Base-by-base conservation (phyloP, 2,329 filamentous ascomycete genomes). In the Hypocreales sp. region DNA sequence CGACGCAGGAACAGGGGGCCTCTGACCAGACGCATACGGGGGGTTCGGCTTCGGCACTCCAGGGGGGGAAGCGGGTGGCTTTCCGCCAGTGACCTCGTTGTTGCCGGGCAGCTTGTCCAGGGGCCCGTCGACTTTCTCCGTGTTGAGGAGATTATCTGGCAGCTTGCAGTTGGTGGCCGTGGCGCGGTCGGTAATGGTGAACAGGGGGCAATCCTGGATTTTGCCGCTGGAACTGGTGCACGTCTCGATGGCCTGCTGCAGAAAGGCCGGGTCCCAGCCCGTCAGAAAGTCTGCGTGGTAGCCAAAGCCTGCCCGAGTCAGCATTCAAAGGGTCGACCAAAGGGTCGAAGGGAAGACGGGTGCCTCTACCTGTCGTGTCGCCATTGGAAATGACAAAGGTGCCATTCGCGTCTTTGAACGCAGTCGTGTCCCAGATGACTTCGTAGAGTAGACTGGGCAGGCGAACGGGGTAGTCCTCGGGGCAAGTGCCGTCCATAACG, bases 231-330 rank as follows among this genome's bases (percentile, higher is more conserved):
- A 45, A 50, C 72, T 79, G 27, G 76, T 87, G 65, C 86, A 93
- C 7, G 60, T 66, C 25, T 84, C 50, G 35, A 86, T 61, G n/a
- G 81, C 82, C 5, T 64, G 27, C 49, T 84, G 72, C 20, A 90
- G 64, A 50, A 82, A 72, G 4, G 60, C 55, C 7, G 55, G 44
- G 3, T 84, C 67, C 82, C 82, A 92, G 16, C 79, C 82, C 45
- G 66, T 74, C 41, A 84, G 73, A 53, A 87, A 86, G 45, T 92
- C 82, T 26, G 64, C 82, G 45, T 90, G 71, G 47, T 82, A 82
- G 20, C 79, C 77, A 39, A 63, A 79, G 25, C 81, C 76, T 76
- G 28, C 3, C 23, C 15, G 5, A 19, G 11, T 26, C 4, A 25
- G 4, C 26, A n/a, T 39, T 38, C n/a, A n/a, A n/a, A n/a, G n/a